Percentiles rank a stretch among this genome's conserved stretches.
Evolutionary conservation across 495 filamentous ascomycete genomes (phyloP).

Genomic region (Penicillium cataractarum): DNA sequence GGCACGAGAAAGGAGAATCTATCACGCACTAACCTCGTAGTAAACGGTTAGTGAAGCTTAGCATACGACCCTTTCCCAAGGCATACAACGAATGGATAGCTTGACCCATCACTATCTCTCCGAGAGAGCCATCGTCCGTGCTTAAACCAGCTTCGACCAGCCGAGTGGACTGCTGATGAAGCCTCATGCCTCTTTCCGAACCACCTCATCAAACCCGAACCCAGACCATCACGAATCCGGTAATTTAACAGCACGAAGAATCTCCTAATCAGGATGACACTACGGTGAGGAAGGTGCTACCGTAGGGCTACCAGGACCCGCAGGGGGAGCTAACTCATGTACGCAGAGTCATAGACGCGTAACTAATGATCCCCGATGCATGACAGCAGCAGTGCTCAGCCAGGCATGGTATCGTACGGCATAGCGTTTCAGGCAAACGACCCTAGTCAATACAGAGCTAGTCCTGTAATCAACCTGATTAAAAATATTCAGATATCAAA

Average conservation of each 20-base stretch:
- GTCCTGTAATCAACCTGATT: neutral
- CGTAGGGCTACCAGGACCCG: neutral
- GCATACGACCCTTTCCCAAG: neutral
- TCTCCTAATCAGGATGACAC: neutral
- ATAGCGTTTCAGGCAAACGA: neutral
- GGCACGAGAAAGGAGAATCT: neutral
- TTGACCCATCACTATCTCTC: neutral
- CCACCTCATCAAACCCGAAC: neutral
- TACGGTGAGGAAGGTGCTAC: neutral
- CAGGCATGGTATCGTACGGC: neutral
- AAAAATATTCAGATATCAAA: neutral
- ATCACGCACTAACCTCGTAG: neutral
- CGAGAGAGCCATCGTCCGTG: neutral
- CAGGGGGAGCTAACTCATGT: neutral
- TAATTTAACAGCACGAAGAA: neutral
- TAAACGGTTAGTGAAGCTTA: neutral
- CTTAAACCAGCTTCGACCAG: neutral
- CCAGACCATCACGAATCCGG: neutral
- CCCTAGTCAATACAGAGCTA: neutral
- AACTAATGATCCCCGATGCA: neutral
- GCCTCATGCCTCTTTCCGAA: neutral
- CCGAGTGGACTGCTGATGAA: neutral
- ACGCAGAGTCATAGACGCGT: neutral
- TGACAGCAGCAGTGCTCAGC: neutral
- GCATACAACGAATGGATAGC: neutral